These are phyloP conservation scores for Trichoderma virens DNA, from an alignment of 495 filamentous ascomycete species.

Conservation along the genomic window DNA sequence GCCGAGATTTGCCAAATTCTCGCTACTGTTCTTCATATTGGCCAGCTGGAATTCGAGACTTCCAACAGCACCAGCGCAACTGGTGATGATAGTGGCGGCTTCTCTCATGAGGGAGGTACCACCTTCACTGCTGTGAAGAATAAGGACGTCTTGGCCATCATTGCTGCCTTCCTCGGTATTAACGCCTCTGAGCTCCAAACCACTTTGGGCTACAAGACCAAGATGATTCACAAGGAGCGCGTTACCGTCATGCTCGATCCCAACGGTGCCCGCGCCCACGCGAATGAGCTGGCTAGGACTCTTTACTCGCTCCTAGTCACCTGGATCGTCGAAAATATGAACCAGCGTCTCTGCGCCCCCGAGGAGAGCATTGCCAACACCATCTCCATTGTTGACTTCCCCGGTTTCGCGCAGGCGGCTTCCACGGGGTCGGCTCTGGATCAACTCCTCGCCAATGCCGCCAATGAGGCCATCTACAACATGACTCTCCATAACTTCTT, in stretches of 20 bases:
- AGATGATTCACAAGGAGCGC: constrained; percentile 86
- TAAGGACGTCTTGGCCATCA: constrained; percentile 75
- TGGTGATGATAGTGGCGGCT: constrained; percentile 89
- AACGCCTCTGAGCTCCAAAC: constrained; percentile 70
- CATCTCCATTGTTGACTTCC: constrained; percentile 91
- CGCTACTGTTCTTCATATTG: constrained; percentile 86
- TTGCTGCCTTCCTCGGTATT: constrained; percentile 89
- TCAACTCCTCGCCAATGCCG: constrained; percentile 90
- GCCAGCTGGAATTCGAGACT: constrained; percentile 84
- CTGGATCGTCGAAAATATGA: constrained; percentile 85
- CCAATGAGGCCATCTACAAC: constrained; percentile 84
- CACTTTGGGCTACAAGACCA: constrained; percentile 88
- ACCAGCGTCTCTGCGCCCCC: constrained; percentile 78
- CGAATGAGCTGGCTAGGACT: constrained; percentile 87
- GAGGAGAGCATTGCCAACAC: constrained; percentile 90
- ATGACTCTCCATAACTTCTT: constrained; percentile 94
- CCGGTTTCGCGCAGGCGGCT: constrained; percentile 77
- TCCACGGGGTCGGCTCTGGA: constrained; percentile 81
- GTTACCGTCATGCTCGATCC: constrained; percentile 97
- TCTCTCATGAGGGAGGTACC: constrained; percentile 89
- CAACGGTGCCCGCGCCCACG: constrained; percentile 78
- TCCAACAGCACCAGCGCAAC: constrained; percentile 67
- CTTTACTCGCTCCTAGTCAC: constrained; percentile 94
- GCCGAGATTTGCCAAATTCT: constrained; percentile 93
- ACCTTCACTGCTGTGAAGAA: constrained; percentile 81